Evolutionary conservation across 2,329 filamentous ascomycete species (phyloP).

Genomic region (Colletotrichum liaoningense): DNA sequence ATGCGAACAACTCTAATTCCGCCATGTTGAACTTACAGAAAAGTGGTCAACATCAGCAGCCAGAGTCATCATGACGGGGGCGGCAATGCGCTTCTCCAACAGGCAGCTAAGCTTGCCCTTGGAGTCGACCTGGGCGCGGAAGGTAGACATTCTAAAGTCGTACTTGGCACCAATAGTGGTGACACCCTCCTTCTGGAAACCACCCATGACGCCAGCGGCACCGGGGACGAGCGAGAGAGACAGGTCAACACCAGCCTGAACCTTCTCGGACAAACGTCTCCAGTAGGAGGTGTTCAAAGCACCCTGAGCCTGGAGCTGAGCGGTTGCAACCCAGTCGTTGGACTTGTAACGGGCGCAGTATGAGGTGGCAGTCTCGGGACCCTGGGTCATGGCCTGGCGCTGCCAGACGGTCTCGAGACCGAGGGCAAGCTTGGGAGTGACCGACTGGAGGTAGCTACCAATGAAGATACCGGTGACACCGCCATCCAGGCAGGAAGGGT

Average conservation of each 20-base stretch:
- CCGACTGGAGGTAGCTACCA: constrained; percentile 92
- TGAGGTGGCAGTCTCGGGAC: constrained; percentile 90
- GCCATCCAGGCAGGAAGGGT: constrained; percentile 93
- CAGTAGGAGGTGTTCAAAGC: constrained; percentile 93
- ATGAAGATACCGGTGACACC: constrained; percentile 95
- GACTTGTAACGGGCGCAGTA: constrained; percentile 94
- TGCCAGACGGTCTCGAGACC: constrained; percentile 96
- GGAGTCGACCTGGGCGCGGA: constrained; percentile 96
- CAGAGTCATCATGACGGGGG: constrained; percentile 93
- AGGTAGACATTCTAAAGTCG: constrained; percentile 95
- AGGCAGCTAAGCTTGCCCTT: constrained; percentile 93
- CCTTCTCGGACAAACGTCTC: constrained; percentile 91
- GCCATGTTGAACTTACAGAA: constrained; percentile 73
- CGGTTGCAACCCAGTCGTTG: constrained; percentile 91
- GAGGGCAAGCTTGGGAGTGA: constrained; percentile 87
- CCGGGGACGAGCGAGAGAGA: constrained; percentile 83
- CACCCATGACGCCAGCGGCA: constrained; percentile 78
- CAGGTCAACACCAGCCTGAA: constrained; percentile 95
- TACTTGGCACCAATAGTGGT: constrained; percentile 97
- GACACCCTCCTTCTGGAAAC: constrained; percentile 84
- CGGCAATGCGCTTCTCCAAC: constrained; percentile 94
- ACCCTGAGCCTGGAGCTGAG: constrained; percentile 85
- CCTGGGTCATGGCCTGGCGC: constrained; percentile 82
- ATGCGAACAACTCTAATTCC: neutral
- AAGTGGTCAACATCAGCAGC: constrained; percentile 96